Evolutionary conservation across 441 rosid species (phyloP), one percentile per base, ranked within the genome.

Genomic region (Corymbia citriodora): DNA sequence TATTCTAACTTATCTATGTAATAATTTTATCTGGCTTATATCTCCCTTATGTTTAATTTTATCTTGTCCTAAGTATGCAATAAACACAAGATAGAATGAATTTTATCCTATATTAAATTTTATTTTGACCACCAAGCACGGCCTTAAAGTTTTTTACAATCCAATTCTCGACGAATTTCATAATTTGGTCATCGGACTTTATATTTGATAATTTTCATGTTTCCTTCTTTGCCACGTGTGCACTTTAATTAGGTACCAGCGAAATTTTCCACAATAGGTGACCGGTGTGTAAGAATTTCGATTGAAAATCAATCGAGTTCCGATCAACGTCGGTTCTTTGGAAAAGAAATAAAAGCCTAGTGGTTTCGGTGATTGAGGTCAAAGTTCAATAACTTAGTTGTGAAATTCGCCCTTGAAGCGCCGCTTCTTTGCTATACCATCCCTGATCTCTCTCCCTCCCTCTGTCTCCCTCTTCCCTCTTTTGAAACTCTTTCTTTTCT

Each of bases 291-390:
- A 72, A 18, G 49, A 72, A 36, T 36, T 36, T 36, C 6, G 25
- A 36, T 72, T 3, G 15, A 72, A 36, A 36, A 36, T 4, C 33
- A 72, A 36, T 33, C 8, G 12, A 33, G 27, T 33, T 72, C 25
- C 14, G 2, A 7, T 36, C 25, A 72, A 72, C 12, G 49, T 10
- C 48, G 23, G 21, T 10, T 33, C 82, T 33, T 72, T 36, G 48
- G 27, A 18, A 72, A 72, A 18, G 49, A 36, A 72, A 72, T 36
- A 0, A 36, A 19, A 33, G 48, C 5, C 11, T 9, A 33, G 79
- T 9, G 8, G 1, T 33, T 70, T 17, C 21, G 18, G 1, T 0
- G 0, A 33, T 72, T 3, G 0, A 33, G 36, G 18, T 36, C 82
- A 18, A 19, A 72, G 25, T 36, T 36, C 27, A 3, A 36, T 36